A percentile compares a stretch with the other conserved stretches of the same genome.
phyloP scores from a whole-genome alignment of 2,329 filamentous ascomycete species.

The Fusarium mexicanum region DNA sequence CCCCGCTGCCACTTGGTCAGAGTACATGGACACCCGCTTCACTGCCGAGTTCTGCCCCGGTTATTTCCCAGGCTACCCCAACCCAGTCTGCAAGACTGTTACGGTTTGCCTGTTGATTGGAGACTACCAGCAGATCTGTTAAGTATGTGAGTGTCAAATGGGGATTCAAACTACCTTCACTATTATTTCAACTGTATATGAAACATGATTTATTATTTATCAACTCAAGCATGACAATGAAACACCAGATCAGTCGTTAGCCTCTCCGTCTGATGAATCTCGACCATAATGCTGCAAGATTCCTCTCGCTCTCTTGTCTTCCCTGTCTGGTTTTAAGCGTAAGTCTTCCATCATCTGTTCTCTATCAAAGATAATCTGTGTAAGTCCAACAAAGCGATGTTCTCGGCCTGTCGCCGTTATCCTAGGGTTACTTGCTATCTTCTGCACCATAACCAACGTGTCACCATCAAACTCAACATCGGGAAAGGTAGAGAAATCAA shows the following conservation, averaged over 20 bases:
- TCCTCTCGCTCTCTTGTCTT: background rate
- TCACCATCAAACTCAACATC: background rate
- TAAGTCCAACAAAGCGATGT: background rate
- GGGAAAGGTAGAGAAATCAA: background rate
- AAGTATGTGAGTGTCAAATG: background rate
- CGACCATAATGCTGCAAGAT: background rate
- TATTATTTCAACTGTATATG: no score
- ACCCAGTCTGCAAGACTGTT: background rate
- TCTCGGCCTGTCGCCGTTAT: background rate
- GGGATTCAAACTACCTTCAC: no score
- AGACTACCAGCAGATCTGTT: background rate
- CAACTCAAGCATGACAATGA: no score
- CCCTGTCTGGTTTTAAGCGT: accelerated
- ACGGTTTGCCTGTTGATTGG: background rate
- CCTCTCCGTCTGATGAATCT: background rate
- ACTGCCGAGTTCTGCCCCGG: background rate
- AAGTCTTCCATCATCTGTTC: background rate
- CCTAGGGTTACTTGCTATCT: background rate
- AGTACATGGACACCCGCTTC: background rate
- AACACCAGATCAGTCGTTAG: no score
- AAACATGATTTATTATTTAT: no score
- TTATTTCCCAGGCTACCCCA: background rate
- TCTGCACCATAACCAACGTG: background rate
- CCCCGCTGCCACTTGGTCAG: background rate
- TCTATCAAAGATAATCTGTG: background rate